A percentile compares a stretch with the other conserved stretches of the same genome.
Evolutionary conservation across 2,329 filamentous ascomycete species (phyloP).

Genomic region (Elsinoe necatrix): DNA sequence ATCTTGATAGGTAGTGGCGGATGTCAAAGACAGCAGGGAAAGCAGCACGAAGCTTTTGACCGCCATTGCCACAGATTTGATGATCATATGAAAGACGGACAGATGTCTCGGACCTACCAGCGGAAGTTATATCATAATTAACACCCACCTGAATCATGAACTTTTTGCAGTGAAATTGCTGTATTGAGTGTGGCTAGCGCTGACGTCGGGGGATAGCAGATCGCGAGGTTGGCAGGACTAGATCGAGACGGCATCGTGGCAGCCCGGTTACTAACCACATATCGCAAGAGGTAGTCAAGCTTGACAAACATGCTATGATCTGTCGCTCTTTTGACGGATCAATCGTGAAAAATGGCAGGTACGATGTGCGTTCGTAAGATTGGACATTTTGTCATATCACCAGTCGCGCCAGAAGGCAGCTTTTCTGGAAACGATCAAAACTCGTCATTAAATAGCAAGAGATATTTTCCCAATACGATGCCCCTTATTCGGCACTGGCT

Average conservation of each 20-base stretch:
- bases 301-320: too few species aligned
- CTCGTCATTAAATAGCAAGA: not conserved
- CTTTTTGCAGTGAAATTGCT: not conserved
- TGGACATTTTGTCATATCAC: too few species aligned
- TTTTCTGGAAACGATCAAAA: not conserved
- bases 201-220: not conserved
- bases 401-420: too few species aligned
- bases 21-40: not conserved
- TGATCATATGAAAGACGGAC: not conserved
- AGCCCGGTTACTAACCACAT: too few species aligned
- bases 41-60: not conserved
- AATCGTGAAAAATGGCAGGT: too few species aligned
- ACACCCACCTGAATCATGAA: not conserved
- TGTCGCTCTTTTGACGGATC: too few species aligned
- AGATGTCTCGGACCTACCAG: not conserved
- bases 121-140: not conserved
- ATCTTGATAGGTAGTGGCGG: not conserved
- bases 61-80: not conserved
- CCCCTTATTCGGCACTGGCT: not conserved
- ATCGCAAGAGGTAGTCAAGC: too few species aligned
- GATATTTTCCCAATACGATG: not conserved
- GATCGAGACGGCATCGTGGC: not conserved
- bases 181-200: not conserved
- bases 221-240: not conserved
- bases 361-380: too few species aligned